These are phyloP conservation scores for Fragaria ananassa DNA, from an alignment of 306 rosid genomes.

Conservation along the genomic window DNA sequence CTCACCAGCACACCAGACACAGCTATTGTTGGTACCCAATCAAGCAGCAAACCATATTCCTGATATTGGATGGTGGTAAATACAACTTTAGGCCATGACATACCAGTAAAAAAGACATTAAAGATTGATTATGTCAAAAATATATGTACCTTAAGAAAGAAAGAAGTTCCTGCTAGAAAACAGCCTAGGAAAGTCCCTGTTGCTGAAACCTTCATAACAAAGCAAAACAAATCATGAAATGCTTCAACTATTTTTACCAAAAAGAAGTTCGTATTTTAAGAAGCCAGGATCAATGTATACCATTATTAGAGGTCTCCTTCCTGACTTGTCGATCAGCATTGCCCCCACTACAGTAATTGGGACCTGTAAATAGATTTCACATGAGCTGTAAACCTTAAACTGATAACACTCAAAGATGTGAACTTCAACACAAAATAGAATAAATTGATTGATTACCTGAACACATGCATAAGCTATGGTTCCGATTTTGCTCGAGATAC, in stretches of 20 bases:
- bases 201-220: slow-evolving; percentile 49
- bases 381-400: neutral
- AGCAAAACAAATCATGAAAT: neutral
- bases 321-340: slow-evolving; percentile 41
- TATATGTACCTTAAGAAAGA: slow-evolving; percentile 37
- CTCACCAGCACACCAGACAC: slow-evolving; percentile 40
- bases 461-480: slow-evolving; percentile 65
- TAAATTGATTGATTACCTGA: slow-evolving; percentile 39
- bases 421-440: neutral
- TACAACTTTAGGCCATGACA: slow-evolving; percentile 4
- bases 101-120: neutral
- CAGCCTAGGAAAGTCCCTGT: slow-evolving; percentile 49
- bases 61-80: slow-evolving; percentile 14
- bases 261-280: neutral
- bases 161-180: slow-evolving; percentile 45
- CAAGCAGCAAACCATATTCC: slow-evolving; percentile 26
- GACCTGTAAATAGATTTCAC: slow-evolving; percentile 29
- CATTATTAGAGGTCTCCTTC: slow-evolving; percentile 50
- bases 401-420: neutral
- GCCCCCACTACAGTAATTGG: slow-evolving; percentile 47
- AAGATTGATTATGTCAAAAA: neutral
- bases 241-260: neutral
- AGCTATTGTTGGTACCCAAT: slow-evolving; percentile 34
- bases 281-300: slow-evolving; percentile 23
- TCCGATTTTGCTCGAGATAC: slow-evolving; percentile 57